A percentile compares a stretch with the other conserved stretches of the same genome.
Evolutionary conservation across 164 flowering plant species (phyloP).

Genomic region (Magnolia kwangsiensis): DNA sequence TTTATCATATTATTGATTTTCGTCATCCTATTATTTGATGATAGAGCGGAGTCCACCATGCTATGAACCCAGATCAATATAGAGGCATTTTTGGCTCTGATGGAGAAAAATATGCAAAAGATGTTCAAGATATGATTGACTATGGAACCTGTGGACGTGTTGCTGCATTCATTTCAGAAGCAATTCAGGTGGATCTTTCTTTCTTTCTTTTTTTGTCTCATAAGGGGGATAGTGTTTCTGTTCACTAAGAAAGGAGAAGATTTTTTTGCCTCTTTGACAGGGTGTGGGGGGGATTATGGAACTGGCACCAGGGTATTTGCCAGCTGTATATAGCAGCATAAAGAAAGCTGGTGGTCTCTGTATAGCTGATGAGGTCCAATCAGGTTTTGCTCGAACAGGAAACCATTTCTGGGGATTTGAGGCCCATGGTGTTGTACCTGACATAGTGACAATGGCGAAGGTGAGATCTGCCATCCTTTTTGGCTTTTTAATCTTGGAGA

Average conservation of each 20-base stretch:
- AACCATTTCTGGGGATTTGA: slow-evolving; percentile 95
- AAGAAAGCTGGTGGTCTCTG: slow-evolving; percentile 87
- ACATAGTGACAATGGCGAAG: slow-evolving; percentile 98
- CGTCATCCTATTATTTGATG: background rate
- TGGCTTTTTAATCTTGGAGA: background rate
- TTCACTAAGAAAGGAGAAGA: background rate
- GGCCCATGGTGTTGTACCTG: slow-evolving; percentile 87
- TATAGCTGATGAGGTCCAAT: slow-evolving; percentile 93
- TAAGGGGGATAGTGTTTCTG: background rate
- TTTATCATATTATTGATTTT: background rate
- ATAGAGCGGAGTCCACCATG: slow-evolving; percentile 91
- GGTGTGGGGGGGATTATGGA: slow-evolving; percentile 94
- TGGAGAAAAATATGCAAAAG: slow-evolving; percentile 80
- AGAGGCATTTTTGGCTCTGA: slow-evolving; percentile 87
- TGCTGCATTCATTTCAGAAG: slow-evolving; percentile 80
- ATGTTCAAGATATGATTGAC: slow-evolving; percentile 71
- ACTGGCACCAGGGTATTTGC: slow-evolving; percentile 84
- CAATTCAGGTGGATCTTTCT: slow-evolving; percentile 64
- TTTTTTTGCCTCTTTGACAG: slow-evolving; percentile 27
- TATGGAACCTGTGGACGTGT: slow-evolving; percentile 83
- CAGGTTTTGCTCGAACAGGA: slow-evolving; percentile 89
- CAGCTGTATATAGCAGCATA: slow-evolving; percentile 57
- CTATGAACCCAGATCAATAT: slow-evolving; percentile 87
- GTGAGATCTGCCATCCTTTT: slow-evolving; percentile 22
- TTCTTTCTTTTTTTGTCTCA: background rate